Percentiles rank a stretch among this genome's conserved stretches.
Conservation (phyloP, 1,284 basidiomycete species). For the Leucoagaricus sp. region DNA sequence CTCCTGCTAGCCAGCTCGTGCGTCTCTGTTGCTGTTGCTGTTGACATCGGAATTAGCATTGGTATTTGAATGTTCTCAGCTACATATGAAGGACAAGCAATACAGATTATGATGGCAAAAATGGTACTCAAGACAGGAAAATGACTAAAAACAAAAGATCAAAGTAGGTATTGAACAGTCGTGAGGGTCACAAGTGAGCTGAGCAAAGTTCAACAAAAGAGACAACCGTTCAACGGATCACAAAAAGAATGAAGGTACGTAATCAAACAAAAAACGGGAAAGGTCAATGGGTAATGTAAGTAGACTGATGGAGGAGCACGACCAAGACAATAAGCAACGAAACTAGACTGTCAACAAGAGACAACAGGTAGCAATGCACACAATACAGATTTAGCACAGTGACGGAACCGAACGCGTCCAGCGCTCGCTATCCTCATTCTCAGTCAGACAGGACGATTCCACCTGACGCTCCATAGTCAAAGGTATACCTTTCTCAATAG, state of each 20-base stretch:
- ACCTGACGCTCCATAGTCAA: neutral
- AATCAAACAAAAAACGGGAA: neutral
- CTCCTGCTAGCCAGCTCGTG: constrained; percentile 21
- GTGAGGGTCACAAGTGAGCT: neutral
- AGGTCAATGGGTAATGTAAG: neutral
- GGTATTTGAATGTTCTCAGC: neutral
- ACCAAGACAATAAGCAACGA: constrained; percentile 9
- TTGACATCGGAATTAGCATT: neutral
- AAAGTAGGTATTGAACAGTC: neutral
- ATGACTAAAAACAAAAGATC: neutral
- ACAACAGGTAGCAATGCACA: constrained; percentile 10
- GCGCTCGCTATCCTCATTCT: neutral
- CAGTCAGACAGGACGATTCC: no score
- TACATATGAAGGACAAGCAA: neutral
- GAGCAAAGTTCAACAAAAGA: neutral
- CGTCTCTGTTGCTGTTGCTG: constrained; percentile 24
- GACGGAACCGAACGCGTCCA: neutral
- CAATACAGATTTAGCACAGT: neutral
- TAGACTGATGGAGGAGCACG: neutral
- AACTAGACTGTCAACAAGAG: neutral
- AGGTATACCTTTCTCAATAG: constrained; percentile 30
- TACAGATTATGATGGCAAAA: neutral
- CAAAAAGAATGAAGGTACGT: neutral
- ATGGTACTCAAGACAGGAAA: neutral
- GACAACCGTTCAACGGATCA: neutral